These are phyloP conservation scores for Gossypium ekmanianum DNA, from an alignment of 345 rosid species.

Conservation along the genomic window DNA sequence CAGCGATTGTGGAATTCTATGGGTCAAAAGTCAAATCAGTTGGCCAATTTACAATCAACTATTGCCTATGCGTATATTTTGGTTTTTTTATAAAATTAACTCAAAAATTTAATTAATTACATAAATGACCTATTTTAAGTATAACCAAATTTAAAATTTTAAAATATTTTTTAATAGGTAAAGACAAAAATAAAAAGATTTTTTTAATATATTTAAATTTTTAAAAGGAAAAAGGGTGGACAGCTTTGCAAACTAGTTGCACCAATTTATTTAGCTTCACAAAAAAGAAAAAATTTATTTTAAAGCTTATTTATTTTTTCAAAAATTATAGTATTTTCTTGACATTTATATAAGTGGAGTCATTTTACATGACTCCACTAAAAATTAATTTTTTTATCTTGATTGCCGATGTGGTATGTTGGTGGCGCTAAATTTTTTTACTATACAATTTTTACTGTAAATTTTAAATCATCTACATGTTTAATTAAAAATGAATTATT, in stretches of 20 bases:
- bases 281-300: no score
- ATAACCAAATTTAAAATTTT: no score
- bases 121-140: rapidly evolving
- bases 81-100: no score
- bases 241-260: rapidly evolving
- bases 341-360: rapidly evolving
- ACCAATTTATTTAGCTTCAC: no score
- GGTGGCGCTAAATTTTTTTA: rapidly evolving
- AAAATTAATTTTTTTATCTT: rapidly evolving
- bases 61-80: neutral
- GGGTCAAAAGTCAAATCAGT: neutral
- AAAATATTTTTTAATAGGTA: no score
- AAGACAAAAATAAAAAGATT: no score
- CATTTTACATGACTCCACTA: rapidly evolving
- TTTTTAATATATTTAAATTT: no score
- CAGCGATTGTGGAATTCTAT: neutral
- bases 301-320: rapidly evolving
- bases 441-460: rapidly evolving
- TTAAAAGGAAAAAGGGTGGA: no score
- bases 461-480: rapidly evolving
- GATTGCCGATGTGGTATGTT: rapidly evolving
- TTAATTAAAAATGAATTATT: no score
- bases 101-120: no score
- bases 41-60: neutral
- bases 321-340: rapidly evolving